Conservation (phyloP, 2,329 filamentous ascomycete species). For the Botrytis sinoallii region DNA sequence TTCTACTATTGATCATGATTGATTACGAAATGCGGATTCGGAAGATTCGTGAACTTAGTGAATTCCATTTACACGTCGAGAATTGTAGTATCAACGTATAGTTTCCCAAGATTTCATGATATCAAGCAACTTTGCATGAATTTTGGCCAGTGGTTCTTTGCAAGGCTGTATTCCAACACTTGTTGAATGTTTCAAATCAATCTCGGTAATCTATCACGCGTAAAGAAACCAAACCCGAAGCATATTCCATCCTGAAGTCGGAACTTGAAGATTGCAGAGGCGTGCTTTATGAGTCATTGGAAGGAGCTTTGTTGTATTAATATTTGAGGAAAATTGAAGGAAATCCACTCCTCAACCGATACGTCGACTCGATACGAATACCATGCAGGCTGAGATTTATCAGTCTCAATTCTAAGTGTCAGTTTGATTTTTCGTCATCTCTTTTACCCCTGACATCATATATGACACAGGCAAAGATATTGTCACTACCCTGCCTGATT, state of each 20-base stretch:
- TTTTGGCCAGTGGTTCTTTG: neutral
- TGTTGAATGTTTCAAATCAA: neutral
- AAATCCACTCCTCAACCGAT: neutral
- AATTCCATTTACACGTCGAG: neutral
- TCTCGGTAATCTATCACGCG: neutral
- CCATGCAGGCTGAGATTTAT: neutral
- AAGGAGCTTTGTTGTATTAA: neutral
- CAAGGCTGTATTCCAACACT: neutral
- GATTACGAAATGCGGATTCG: neutral
- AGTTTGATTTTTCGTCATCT: neutral
- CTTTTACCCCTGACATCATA: neutral
- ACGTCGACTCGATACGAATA: neutral
- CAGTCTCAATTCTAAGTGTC: neutral
- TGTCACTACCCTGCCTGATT: neutral
- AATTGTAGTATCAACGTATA: neutral
- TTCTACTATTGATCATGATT: neutral
- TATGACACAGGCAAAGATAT: neutral
- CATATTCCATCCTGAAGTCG: neutral
- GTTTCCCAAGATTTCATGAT: neutral
- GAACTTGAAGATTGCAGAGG: neutral
- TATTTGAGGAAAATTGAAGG: neutral
- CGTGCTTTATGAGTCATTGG: neutral
- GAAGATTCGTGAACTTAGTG: neutral
- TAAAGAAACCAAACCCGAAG: neutral
- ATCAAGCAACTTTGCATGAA: neutral